Conservation (phyloP, 768 basidiomycete species). For the Podaxis sp. region DNA sequence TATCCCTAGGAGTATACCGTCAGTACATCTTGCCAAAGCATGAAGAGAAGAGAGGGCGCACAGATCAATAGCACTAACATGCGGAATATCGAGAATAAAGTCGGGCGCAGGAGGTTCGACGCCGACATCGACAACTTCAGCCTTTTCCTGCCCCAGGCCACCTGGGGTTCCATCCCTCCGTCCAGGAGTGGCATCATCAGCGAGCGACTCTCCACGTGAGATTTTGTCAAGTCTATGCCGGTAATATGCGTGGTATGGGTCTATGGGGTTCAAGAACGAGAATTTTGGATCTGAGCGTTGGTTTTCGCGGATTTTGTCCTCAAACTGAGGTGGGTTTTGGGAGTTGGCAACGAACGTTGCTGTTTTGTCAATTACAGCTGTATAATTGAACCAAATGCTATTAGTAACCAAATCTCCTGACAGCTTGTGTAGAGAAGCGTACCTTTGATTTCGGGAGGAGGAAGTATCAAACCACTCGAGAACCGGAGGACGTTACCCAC, state of each 20-base stretch:
- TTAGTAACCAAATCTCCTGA: not conserved
- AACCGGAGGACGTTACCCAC: conserved; percentile 44
- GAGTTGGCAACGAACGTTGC: conserved; percentile 89
- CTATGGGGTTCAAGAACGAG: conserved; percentile 94
- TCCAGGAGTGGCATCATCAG: conserved; percentile 47
- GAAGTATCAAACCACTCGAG: conserved; percentile 85
- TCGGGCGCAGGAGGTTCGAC: conserved; percentile 75
- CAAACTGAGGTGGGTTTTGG: conserved; percentile 89
- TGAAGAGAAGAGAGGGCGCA: conserved; percentile 36
- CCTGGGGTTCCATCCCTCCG: not conserved
- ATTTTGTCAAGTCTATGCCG: conserved; percentile 86
- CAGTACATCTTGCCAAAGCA: not conserved
- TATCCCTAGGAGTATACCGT: conserved; percentile 55
- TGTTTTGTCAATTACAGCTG: conserved; percentile 94
- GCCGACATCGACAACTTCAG: conserved; percentile 57
- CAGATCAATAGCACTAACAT: conserved; percentile 87
- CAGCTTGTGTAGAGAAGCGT: conserved; percentile 15
- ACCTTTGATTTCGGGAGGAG: conserved; percentile 95
- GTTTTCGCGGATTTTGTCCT: conserved; percentile 95
- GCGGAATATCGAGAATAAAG: conserved; percentile 83
- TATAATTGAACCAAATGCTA: not conserved
- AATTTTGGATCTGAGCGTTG: conserved; percentile 97
- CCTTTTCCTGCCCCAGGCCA: conserved; percentile 35
- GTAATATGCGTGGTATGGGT: conserved; percentile 99
- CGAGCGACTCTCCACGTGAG: conserved; percentile 58